These are phyloP conservation scores for Phalaenopsis aphrodite DNA, from an alignment of 106 monocot genomes.

Conservation along the genomic window DNA sequence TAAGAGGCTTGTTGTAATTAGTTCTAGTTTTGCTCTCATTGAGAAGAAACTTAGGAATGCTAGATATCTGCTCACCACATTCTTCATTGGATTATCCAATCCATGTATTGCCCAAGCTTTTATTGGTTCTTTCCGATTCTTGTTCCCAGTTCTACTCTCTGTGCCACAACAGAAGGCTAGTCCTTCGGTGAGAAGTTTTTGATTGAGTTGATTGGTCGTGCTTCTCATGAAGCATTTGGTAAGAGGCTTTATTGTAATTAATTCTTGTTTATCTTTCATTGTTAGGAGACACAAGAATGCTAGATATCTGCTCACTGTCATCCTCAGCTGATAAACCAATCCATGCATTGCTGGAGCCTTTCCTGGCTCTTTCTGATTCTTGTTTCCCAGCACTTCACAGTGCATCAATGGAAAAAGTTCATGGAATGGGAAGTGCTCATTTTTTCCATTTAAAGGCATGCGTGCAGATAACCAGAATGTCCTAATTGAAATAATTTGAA, in stretches of 20 bases:
- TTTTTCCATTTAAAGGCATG: neutral
- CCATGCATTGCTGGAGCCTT: neutral
- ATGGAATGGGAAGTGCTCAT: too few species aligned
- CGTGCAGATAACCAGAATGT: neutral
- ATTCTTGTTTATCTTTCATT: neutral
- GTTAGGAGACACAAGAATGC: neutral
- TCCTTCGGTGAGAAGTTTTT: too few species aligned
- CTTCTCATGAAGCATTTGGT: too few species aligned
- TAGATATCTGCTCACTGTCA: neutral
- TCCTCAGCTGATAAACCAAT: too few species aligned
- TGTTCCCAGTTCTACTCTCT: neutral
- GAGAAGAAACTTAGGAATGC: neutral
- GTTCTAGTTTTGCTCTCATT: neutral
- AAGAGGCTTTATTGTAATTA: too few species aligned
- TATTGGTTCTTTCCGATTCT: neutral
- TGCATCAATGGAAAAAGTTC: neutral
- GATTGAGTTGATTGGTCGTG: too few species aligned
- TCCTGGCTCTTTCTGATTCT: neutral
- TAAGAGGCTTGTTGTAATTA: slow-evolving; percentile 6
- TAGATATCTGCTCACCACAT: neutral
- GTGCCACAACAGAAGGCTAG: too few species aligned
- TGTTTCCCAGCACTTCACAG: slow-evolving; percentile 1
- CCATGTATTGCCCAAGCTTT: neutral
- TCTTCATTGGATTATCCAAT: neutral
- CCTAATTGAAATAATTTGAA: neutral